Evolutionary conservation across 345 rosid genomes (phyloP), one percentile per base, ranked within the genome.

Genomic region (Bruguiera sexangula): DNA sequence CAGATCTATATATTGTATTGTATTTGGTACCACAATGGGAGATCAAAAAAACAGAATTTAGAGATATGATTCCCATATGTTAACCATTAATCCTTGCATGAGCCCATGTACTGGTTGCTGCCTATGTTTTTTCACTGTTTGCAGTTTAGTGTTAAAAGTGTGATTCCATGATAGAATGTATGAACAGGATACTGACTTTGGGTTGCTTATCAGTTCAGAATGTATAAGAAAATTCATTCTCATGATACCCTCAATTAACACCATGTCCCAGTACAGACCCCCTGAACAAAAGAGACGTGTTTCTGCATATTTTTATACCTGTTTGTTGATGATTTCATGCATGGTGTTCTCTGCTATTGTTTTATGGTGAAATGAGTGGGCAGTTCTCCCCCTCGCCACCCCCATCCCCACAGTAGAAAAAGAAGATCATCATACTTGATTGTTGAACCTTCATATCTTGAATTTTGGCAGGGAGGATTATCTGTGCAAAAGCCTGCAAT

Each of bases 391-490:
- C 16, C 43, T 2, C 13, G 13, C 43, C 2, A 1, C 36, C 36
- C 36, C 6, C 3, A 32, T 24, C 5, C 36, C 36, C 36, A 32
- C 5, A 32, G 6, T 4, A 8, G 8, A 37, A 37, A 9, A 39
- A 39, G 11, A 39, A 11, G 5, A 43, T 43, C 16, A 15, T 24
- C 31, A 1, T 37, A 26, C 26, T 6, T 6, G 61, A 53, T 11
- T 37, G 9, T 13, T 24, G 26, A 48, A 48, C 32, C 20, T 56
- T 20, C 21, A 24, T 56, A 16, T 27, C 24, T 56, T 56, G 56
- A 53, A 26, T 29, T 20, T 70, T 79, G 79, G 80, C 84, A 95
- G 98, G 85, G 72, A 29, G 85, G 71, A 9, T 32, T 83, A 39
- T 82, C 83, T 53, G 76, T 83, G 63, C 70, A 83, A 21, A 89